Base-by-base conservation (phyloP, 1,139 yeast species). In the Candida sp. region DNA sequence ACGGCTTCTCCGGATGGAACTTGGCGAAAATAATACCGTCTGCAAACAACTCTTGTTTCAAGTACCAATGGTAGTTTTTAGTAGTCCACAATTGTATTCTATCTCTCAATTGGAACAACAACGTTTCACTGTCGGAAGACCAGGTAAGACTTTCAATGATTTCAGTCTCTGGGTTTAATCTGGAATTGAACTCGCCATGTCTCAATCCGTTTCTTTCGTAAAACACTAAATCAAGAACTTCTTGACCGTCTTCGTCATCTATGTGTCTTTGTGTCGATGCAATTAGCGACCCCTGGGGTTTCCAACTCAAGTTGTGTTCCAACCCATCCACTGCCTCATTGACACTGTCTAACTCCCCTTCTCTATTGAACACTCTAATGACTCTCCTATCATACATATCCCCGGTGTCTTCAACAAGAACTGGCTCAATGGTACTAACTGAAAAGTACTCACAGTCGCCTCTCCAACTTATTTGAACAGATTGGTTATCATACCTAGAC, bases 11-110 rank as follows among this genome's bases (percentile, higher is more conserved):
- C 1, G 96, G 94, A 63, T 94, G 98, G 85, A 96, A 94, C 63
- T 81, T 80, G 41, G 85, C 73, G 62, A 81, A 87, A 5, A 65
- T 56, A 25, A 89, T 76, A 41, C 70, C 69, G 5, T 51, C 52
- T n/a, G 62, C 60, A 46, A 61, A 62, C 4, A 93, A 70, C 63
- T 88, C 96, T 67, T 89, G 96, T 65, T 96, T 94, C 58, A 93
- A 77, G 66, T 89, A 91, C 98, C 99, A 96, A 66, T 93, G 96
- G 67, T 93, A 96, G 67, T 96, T 96, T 63, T 90, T 93, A 2
- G 90, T 79, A 1, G 96, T 86, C 98, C 98, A 96, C 35, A 96
- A 71, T 65, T 90, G 96, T 22, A 94, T 78, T 34, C 83, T 72
- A 57, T 86, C 80, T 2, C 69, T 59, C 31, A 88, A 70, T 49